Evolutionary conservation across 495 filamentous ascomycete species (phyloP).

Genomic region (Symbiotaphrina buchneri): DNA sequence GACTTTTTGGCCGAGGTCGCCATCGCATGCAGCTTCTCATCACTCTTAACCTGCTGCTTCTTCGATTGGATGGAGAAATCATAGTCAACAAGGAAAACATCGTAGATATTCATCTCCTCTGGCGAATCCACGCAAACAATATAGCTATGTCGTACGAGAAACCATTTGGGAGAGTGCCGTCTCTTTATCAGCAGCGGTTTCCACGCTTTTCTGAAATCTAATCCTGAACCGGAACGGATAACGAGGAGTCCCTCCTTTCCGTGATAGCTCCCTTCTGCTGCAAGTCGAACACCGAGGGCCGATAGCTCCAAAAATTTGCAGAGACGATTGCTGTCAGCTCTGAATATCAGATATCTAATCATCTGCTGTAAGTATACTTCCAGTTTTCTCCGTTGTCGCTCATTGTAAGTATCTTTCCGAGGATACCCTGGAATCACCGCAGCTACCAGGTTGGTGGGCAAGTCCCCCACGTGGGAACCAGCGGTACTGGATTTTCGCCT

Average conservation of each 20-base stretch:
- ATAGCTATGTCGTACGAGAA: constrained; percentile 91
- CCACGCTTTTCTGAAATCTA: constrained; percentile 68
- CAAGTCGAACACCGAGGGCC: constrained; percentile 81
- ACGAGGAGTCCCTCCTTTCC: constrained; percentile 92
- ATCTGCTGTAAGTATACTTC: constrained; percentile 87
- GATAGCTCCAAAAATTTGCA: constrained; percentile 95
- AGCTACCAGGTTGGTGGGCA: too few species aligned
- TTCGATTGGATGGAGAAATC: constrained; percentile 60
- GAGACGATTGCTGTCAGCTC: constrained; percentile 81
- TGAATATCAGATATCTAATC: constrained; percentile 87
- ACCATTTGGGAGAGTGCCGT: constrained; percentile 86
- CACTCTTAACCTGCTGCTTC: constrained; percentile 32
- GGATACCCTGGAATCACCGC: constrained; percentile 11
- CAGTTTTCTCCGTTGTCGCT: constrained; percentile 63
- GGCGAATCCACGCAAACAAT: constrained; percentile 95
- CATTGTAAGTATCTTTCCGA: constrained; percentile 31
- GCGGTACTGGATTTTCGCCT: constrained; percentile 34
- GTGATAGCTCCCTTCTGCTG: constrained; percentile 89
- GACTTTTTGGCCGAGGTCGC: constrained; percentile 34
- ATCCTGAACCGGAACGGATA: constrained; percentile 74
- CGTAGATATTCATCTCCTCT: constrained; percentile 97
- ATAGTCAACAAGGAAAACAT: constrained; percentile 85
- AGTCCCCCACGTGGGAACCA: constrained; percentile 15
- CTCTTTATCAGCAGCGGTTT: constrained; percentile 52
- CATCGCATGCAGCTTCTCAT: constrained; percentile 35